A percentile compares a stretch with the other conserved stretches of the same genome.
Evolutionary conservation across 2,329 filamentous ascomycete species (phyloP).

Genomic region (Aspergillus texensis): DNA sequence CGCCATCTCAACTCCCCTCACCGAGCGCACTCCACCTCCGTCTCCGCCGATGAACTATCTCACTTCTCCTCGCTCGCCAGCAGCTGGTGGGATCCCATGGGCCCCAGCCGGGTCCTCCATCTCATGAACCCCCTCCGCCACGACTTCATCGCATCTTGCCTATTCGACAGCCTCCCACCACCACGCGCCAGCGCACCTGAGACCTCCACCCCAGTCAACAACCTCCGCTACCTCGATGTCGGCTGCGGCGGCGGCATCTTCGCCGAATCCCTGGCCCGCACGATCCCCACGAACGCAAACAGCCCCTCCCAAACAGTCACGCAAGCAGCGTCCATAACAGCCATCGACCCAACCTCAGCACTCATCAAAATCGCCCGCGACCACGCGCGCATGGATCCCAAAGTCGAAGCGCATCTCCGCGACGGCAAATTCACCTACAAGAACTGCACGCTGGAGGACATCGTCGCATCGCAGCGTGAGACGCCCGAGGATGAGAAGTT

Average conservation of each 20-base stretch:
- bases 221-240: constrained; percentile 75
- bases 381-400: constrained; percentile 75
- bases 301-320: constrained; percentile 31
- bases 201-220: constrained; percentile 28
- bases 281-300: constrained; percentile 31
- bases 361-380: constrained; percentile 66
- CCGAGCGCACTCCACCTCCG: constrained; percentile 54
- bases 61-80: constrained; percentile 94
- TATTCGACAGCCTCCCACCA: constrained; percentile 56
- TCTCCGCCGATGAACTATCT: constrained; percentile 85
- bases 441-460: constrained; percentile 73
- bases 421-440: constrained; percentile 66
- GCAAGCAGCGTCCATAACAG: constrained; percentile 45
- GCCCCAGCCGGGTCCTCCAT: constrained; percentile 87
- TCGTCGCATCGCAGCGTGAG: constrained; percentile 16
- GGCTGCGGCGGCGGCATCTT: constrained; percentile 97
- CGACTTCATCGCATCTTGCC: constrained; percentile 81
- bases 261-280: constrained; percentile 65
- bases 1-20: neutral
- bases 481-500: constrained; percentile 50
- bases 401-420: constrained; percentile 57
- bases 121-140: constrained; percentile 98
- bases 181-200: constrained; percentile 21
- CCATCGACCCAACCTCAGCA: constrained; percentile 47
- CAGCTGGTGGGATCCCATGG: constrained; percentile 96